Percentiles rank a stretch among this genome's conserved stretches.
These are phyloP conservation scores for Drechslerella coelobrocha DNA, from an alignment of 2,329 filamentous ascomycete genomes.

Conservation along the genomic window DNA sequence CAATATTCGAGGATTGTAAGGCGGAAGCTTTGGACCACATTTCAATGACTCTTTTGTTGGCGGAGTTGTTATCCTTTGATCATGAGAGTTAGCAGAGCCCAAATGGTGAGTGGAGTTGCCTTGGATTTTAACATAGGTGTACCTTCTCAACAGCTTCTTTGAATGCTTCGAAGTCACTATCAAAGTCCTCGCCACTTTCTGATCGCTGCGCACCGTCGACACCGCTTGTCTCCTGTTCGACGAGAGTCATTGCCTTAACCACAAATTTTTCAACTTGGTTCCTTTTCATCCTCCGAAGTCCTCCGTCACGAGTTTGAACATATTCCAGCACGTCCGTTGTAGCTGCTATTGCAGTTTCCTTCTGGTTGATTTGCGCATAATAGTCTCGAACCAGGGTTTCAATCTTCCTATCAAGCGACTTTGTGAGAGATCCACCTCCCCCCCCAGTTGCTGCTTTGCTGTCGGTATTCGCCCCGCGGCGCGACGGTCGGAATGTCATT, in stretches of 20 bases:
- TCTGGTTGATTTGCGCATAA: slow-evolving; percentile 15
- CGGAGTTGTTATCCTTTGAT: slow-evolving; percentile 65
- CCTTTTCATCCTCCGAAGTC: slow-evolving; percentile 78
- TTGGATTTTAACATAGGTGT: slow-evolving; percentile 47
- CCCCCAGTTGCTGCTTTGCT: too few species aligned
- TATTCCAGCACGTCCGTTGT: slow-evolving; percentile 73
- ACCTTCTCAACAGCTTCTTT: slow-evolving; percentile 64
- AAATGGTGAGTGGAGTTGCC: slow-evolving; percentile 52
- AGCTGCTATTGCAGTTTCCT: slow-evolving; percentile 18
- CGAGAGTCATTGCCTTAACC: slow-evolving; percentile 42
- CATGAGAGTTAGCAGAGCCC: slow-evolving; percentile 38
- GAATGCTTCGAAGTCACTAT: slow-evolving; percentile 58
- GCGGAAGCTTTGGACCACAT: slow-evolving; percentile 61
- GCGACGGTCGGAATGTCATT: slow-evolving; percentile 42
- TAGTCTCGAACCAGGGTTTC: slow-evolving; percentile 52
- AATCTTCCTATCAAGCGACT: slow-evolving; percentile 52
- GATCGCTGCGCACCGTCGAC: neutral
- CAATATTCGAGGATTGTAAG: slow-evolving; percentile 54
- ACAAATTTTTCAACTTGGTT: slow-evolving; percentile 73
- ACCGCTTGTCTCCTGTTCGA: slow-evolving; percentile 29
- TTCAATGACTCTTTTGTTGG: slow-evolving; percentile 71
- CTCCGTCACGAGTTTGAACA: slow-evolving; percentile 63
- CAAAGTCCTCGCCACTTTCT: slow-evolving; percentile 58
- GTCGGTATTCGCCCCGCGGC: slow-evolving; percentile 20
- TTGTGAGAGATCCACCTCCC: slow-evolving; percentile 30